These are phyloP conservation scores for Flaveria trinervia DNA, from an alignment of 129 eudicot genomes.

Conservation along the genomic window DNA sequence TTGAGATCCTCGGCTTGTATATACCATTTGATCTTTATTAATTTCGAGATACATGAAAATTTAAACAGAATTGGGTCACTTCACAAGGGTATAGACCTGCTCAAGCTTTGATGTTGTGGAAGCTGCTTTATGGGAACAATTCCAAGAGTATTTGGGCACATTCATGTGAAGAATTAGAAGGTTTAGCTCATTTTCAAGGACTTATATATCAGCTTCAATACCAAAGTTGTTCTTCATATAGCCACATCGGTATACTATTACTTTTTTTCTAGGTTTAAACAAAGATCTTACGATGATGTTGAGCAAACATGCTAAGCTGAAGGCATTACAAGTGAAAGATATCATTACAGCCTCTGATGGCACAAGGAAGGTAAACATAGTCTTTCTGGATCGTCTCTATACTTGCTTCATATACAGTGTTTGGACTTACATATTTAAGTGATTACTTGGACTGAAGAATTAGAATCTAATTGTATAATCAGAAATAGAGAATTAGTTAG, in stretches of 20 bases:
- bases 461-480: background rate
- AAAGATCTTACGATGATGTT: slow-evolving; percentile 75
- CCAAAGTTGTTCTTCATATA: background rate
- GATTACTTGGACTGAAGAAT: background rate
- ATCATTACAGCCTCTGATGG: slow-evolving; percentile 75
- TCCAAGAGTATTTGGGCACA: slow-evolving; percentile 68
- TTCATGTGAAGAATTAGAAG: slow-evolving; percentile 68
- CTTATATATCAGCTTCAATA: background rate
- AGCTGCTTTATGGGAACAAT: slow-evolving; percentile 79
- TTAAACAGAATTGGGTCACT: slow-evolving; percentile 72
- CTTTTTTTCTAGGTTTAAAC: slow-evolving; percentile 58
- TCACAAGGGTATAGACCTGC: slow-evolving; percentile 87
- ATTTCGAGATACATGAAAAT: slow-evolving; percentile 18
- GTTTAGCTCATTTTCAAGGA: slow-evolving; percentile 33
- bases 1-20: background rate
- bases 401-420: slow-evolving; percentile 16
- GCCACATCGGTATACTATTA: background rate
- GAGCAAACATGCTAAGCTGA: slow-evolving; percentile 58
- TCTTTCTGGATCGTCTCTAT: slow-evolving; percentile 31
- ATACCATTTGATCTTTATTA: background rate
- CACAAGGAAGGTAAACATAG: slow-evolving; percentile 75
- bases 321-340: slow-evolving; percentile 72
- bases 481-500: background rate
- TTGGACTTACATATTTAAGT: background rate
- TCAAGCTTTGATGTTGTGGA: slow-evolving; percentile 96